Conservation (phyloP, 2,329 filamentous ascomycete genomes). For the Alternaria tenuissima region DNA sequence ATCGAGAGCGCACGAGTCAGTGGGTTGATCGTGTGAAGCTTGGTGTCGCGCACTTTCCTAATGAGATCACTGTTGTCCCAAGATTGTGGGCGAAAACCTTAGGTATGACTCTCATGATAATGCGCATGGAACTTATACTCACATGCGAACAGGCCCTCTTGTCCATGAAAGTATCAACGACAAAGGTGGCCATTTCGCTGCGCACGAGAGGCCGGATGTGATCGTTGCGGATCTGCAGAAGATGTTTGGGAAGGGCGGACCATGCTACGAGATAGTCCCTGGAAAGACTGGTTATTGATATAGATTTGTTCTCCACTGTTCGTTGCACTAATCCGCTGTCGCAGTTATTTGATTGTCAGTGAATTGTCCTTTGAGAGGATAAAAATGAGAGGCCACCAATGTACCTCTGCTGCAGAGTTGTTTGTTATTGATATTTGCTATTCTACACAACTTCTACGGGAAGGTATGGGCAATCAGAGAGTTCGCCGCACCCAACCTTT, state of each 20-base stretch:
- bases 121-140: background rate
- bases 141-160: conserved; percentile 51
- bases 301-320: background rate
- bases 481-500: background rate
- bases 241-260: conserved; percentile 64
- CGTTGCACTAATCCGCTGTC: background rate
- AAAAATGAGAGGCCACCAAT: background rate
- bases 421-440: no score
- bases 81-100: conserved; percentile 66
- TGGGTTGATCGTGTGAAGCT: conserved; percentile 60
- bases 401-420: background rate
- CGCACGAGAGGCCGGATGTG: conserved; percentile 64
- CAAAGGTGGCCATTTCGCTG: conserved; percentile 68
- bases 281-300: conserved; percentile 40
- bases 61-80: conserved; percentile 64
- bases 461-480: background rate
- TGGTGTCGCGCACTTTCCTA: conserved; percentile 65
- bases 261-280: conserved; percentile 45
- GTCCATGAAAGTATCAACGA: conserved; percentile 64
- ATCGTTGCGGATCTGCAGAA: conserved; percentile 62
- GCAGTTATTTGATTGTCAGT: background rate
- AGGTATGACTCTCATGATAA: conserved; percentile 48
- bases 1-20: conserved; percentile 47
- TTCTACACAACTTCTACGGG: background rate
- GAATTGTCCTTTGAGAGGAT: background rate